Evolutionary conservation across 2,329 filamentous ascomycete species (phyloP), one percentile per base, ranked within the genome.

Genomic region (Colletotrichum echinochloae): DNA sequence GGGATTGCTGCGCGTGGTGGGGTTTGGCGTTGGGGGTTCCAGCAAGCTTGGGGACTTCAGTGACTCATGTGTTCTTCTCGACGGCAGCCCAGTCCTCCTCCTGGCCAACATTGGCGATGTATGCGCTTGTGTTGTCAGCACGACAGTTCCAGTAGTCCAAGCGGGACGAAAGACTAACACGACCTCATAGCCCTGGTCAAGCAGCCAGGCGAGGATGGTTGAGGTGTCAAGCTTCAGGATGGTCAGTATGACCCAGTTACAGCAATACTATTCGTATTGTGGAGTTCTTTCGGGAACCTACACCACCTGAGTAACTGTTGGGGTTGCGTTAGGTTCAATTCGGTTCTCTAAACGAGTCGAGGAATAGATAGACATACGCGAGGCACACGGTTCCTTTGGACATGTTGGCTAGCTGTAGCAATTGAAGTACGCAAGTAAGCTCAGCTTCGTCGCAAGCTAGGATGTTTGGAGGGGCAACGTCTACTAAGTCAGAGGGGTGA

Each of bases 21-120:
- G 2, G 41, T 44, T 6, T n/a, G 41, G 11, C 1, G n/a, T n/a
- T n/a, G n/a, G 41, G 41, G 18, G n/a, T 44, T 14, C 41, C 20
- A n/a, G 41, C 41, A n/a, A n/a, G 2, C 20, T n/a, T n/a, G n/a
- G n/a, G n/a, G 5, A 18, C 3, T 41, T 41, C 41, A 44, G 41
- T 44, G 41, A n/a, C 41, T 44, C 14, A 65, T 91, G 92, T n/a
- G 85, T 94, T 94, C 76, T 86, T 85, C 82, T 92, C 88, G 60
- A 91, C 92, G 67, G 87, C 89, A 66, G 88, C 86, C 75, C 88
- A 93, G 81, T 93, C 90, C 82, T 93, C 91, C 75, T 89, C 87
- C 81, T 93, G 90, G 56, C 91, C 91, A 76, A 92, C 88, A 82
- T 93, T 85, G 80, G 89, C 90, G 20, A 44, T 44, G 18, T 44